These are phyloP conservation scores for Endocalyx cinctus DNA, from an alignment of 2,329 filamentous ascomycete species.

Conservation along the genomic window DNA sequence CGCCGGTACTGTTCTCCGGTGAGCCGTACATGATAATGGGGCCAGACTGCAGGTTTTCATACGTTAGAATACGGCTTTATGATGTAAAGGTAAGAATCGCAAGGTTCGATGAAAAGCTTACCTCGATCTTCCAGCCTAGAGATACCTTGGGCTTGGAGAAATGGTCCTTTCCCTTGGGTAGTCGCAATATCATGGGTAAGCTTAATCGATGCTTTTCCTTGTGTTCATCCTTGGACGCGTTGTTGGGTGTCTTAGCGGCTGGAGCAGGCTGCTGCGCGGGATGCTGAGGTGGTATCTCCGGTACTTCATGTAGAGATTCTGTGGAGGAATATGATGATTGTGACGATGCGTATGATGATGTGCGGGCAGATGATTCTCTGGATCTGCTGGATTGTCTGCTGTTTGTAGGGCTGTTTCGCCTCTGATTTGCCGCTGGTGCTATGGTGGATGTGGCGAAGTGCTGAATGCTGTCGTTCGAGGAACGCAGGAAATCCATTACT, in stretches of 20 bases:
- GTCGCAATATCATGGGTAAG: conserved; percentile 36
- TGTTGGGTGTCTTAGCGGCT: conserved; percentile 32
- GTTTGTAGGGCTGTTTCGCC: conserved; percentile 25
- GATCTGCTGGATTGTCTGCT: conserved; percentile 14
- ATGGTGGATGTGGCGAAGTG: too few relatives aligned
- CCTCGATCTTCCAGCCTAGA: conserved; percentile 64
- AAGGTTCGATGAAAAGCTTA: too few relatives aligned
- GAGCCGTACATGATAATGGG: conserved; percentile 80
- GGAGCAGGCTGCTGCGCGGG: conserved; percentile 12
- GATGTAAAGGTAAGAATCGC: too few relatives aligned
- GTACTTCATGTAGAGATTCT: conserved; percentile 26
- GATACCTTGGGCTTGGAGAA: conserved; percentile 34
- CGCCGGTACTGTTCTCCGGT: conserved; percentile 71
- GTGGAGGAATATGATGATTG: too few relatives aligned
- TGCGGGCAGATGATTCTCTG: conserved; percentile 28
- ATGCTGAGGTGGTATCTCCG: conserved; percentile 14
- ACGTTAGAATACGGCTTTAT: too few relatives aligned
- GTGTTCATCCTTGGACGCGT: conserved; percentile 34
- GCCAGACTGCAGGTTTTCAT: too few relatives aligned
- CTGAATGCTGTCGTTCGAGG: conserved; percentile 50
- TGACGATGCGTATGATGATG: conserved; percentile 32
- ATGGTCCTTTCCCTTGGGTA: conserved; percentile 42
- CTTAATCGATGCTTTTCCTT: conserved; percentile 33
- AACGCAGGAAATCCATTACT: conserved; percentile 53
- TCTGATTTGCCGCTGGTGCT: conserved; percentile 32